Conservation (phyloP, 2,329 filamentous ascomycete species). For the Thelonectria blattea region DNA sequence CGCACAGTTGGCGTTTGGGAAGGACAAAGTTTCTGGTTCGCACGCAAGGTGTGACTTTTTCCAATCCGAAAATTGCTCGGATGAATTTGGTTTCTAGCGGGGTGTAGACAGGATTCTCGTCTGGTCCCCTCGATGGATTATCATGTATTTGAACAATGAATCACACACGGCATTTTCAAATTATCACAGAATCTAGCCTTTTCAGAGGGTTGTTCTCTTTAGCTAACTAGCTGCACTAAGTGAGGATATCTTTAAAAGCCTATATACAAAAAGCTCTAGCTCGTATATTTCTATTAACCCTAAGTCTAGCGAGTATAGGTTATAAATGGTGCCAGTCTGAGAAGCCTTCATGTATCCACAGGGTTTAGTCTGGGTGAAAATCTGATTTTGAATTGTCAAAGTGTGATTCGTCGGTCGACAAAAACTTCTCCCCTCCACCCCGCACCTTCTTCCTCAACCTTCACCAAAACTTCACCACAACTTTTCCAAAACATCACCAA, state of each 20-base stretch:
- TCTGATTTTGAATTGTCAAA: too few species aligned
- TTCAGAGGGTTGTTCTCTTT: too few species aligned
- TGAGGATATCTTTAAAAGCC: too few species aligned
- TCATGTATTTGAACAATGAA: slow-evolving; percentile 16
- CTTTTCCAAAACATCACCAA: slow-evolving; percentile 5
- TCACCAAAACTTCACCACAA: not conserved
- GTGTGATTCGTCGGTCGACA: not conserved
- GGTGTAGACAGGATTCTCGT: slow-evolving; percentile 3
- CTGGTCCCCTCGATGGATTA: slow-evolving; percentile 7
- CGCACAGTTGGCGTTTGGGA: slow-evolving; percentile 41
- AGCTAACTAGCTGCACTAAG: too few species aligned
- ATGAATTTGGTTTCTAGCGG: slow-evolving; percentile 30
- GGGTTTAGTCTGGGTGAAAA: too few species aligned
- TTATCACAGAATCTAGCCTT: too few species aligned
- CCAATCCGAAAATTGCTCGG: slow-evolving; percentile 30
- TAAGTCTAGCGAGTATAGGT: too few species aligned
- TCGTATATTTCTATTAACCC: too few species aligned
- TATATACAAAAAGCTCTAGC: too few species aligned
- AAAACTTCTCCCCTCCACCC: slow-evolving; percentile 2
- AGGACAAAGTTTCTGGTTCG: slow-evolving; percentile 37
- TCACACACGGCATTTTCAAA: too few species aligned
- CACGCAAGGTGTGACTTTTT: slow-evolving; percentile 32
- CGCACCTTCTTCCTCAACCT: not conserved
- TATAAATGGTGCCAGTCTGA: too few species aligned
- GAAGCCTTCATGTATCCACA: too few species aligned